Conservation (phyloP, 2,329 filamentous ascomycete species). For the Amesomyces nigricolor region DNA sequence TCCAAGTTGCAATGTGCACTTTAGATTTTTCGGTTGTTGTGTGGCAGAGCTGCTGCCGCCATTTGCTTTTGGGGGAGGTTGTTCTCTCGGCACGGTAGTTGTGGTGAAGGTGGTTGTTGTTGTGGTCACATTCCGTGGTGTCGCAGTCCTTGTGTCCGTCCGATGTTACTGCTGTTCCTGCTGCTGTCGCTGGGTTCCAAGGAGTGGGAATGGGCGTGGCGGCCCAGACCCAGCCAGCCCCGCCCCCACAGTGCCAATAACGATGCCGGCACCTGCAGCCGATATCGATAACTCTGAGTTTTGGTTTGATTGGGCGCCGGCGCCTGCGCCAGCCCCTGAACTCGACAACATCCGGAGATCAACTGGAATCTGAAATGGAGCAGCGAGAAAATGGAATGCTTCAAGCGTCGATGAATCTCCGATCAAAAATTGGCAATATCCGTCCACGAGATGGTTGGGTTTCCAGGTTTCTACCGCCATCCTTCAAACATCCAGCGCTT, state of each 20-base stretch:
- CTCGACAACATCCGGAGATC: not conserved
- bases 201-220: not conserved
- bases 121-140: constrained; percentile 10
- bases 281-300: constrained; percentile 8
- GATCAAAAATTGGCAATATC: constrained; percentile 5
- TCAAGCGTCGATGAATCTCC: not conserved
- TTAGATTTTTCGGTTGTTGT: constrained; percentile 10
- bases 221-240: constrained; percentile 4
- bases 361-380: not conserved
- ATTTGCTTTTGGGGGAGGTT: constrained; percentile 10
- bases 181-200: not conserved
- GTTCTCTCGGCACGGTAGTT: constrained; percentile 10
- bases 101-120: not conserved
- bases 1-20: constrained; percentile 18
- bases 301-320: constrained; percentile 10
- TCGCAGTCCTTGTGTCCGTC: not conserved
- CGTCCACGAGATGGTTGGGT: not conserved
- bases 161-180: constrained; percentile 1
- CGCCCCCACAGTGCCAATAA: constrained; percentile 13
- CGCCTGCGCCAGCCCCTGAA: not conserved
- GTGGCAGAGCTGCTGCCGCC: constrained; percentile 16
- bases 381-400: not conserved
- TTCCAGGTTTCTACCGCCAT: not conserved
- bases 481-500: not conserved
- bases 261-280: constrained; percentile 3